Conservation (phyloP, 768 basidiomycete genomes). For the Hydnomerulius pinastri region DNA sequence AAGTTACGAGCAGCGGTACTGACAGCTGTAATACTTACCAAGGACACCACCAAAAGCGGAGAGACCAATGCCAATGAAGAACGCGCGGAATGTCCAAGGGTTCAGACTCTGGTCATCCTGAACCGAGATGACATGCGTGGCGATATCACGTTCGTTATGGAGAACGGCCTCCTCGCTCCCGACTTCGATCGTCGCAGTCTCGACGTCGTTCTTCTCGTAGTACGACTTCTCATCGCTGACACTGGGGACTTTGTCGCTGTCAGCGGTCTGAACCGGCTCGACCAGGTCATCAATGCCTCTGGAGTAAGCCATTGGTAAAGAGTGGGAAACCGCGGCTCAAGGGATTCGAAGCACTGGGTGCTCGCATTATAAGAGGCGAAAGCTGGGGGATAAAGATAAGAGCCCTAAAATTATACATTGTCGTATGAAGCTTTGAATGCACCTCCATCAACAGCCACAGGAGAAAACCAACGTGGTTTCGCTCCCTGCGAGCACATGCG, state of each 20-base stretch:
- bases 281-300: too few species aligned
- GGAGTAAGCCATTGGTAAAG: too few species aligned
- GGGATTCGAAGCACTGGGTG: too few species aligned
- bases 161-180: slow-evolving; percentile 26
- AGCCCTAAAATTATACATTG: too few species aligned
- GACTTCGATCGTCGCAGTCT: slow-evolving; percentile 14
- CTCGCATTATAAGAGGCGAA: too few species aligned
- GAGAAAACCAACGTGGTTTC: too few species aligned
- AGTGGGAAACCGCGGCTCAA: too few species aligned
- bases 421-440: too few species aligned
- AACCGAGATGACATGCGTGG: slow-evolving; percentile 47
- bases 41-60: slow-evolving; percentile 53
- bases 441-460: too few species aligned
- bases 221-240: slow-evolving; percentile 11
- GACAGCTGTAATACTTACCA: slow-evolving; percentile 36
- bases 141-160: slow-evolving; percentile 47
- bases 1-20: neutral
- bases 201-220: slow-evolving; percentile 37
- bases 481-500: too few species aligned
- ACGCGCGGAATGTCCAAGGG: slow-evolving; percentile 42
- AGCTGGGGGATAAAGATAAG: too few species aligned
- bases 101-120: slow-evolving; percentile 31
- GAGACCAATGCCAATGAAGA: slow-evolving; percentile 56
- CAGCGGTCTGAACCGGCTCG: too few species aligned
- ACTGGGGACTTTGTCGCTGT: slow-evolving; percentile 18